phyloP scores from a whole-genome alignment of 805 yeast species.

The Tetrapisispora namnaoensis region DNA sequence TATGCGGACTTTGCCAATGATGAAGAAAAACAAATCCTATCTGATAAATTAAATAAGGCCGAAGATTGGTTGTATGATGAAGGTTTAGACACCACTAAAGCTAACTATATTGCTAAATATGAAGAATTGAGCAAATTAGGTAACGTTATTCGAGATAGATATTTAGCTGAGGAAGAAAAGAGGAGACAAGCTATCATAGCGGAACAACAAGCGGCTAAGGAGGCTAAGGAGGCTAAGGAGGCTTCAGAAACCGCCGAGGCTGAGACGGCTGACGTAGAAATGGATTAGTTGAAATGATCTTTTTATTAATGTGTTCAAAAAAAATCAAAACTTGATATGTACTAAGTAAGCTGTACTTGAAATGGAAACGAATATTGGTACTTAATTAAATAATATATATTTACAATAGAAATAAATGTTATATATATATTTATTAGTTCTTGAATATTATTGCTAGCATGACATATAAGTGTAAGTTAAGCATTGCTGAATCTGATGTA shows the following conservation, averaged over 20 bases:
- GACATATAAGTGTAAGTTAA: no score
- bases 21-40: constrained; percentile 75
- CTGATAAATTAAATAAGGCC: constrained; percentile 65
- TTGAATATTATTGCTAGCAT: no score
- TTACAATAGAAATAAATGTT: no score
- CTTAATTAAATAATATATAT: no score
- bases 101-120: constrained; percentile 92
- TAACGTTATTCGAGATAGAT: constrained; percentile 92
- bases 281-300: neutral
- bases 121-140: constrained; percentile 95
- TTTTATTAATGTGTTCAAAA: neutral
- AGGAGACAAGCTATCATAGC: constrained; percentile 78
- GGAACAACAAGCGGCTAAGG: constrained; percentile 79
- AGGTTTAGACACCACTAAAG: constrained; percentile 94
- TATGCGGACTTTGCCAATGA: constrained; percentile 83
- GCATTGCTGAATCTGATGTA: no score
- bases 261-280: constrained; percentile 28
- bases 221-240: constrained; percentile 25
- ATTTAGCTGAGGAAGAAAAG: constrained; percentile 89
- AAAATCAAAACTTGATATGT: neutral
- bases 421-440: no score
- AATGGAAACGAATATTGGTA: neutral
- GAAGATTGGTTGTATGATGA: constrained; percentile 99
- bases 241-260: constrained; percentile 27
- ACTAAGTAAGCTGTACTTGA: neutral